A percentile compares a stretch with the other conserved stretches of the same genome.
Conservation (phyloP, 331 rosid genomes). For the Pyracantha coccinea region DNA sequence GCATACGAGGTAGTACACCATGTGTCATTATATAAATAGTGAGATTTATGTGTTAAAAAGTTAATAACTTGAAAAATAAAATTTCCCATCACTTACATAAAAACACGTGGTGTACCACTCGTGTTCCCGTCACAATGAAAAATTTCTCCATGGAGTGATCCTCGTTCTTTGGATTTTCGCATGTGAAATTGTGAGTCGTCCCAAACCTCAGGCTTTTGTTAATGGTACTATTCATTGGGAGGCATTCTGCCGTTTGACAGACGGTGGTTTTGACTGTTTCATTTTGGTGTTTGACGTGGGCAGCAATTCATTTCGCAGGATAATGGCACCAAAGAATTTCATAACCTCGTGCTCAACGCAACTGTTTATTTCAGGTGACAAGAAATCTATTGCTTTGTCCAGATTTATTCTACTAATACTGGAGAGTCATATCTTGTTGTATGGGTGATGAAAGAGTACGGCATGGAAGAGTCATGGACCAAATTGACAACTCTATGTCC, state of each 20-base stretch:
- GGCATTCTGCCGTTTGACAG: neutral
- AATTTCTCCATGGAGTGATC: slow-evolving; percentile 16
- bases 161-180: neutral
- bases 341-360: neutral
- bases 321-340: slow-evolving; percentile 2
- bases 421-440: neutral
- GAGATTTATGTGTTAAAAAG: too few species aligned
- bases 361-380: neutral
- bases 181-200: neutral
- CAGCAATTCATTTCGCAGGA: slow-evolving; percentile 13
- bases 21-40: too few species aligned
- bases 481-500: neutral
- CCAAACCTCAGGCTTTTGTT: neutral
- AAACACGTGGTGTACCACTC: too few species aligned
- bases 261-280: neutral
- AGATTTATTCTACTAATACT: too few species aligned
- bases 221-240: slow-evolving; percentile 23
- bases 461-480: neutral
- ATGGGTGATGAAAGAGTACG: neutral
- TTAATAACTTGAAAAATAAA: too few species aligned
- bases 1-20: too few species aligned
- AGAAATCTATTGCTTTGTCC: neutral
- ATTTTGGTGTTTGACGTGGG: slow-evolving; percentile 15
- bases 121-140: too few species aligned
- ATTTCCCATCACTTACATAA: too few species aligned